phyloP scores from a whole-genome alignment of 352 stramenopile species.

The Pythium rhizo-oryzae region DNA sequence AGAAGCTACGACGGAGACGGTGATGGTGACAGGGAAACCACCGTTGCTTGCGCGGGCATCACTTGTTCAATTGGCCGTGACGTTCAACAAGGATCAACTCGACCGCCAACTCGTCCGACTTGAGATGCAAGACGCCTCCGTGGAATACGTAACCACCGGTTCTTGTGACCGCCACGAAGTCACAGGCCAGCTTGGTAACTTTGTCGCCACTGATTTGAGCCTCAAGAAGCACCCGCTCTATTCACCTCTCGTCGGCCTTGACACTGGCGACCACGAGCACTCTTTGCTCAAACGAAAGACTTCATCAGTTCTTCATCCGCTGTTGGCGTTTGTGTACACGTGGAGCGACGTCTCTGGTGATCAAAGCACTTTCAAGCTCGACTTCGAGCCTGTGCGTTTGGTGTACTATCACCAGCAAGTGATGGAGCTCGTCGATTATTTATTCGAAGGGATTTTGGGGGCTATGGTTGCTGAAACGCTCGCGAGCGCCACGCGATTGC shows the following conservation, averaged over 20 bases:
- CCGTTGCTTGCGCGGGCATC: constrained; percentile 54
- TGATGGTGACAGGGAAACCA: constrained; percentile 7
- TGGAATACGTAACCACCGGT: constrained; percentile 42
- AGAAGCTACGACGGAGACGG: neutral
- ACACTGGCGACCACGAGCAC: constrained; percentile 20
- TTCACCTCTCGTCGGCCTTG: constrained; percentile 63
- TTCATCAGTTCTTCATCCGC: constrained; percentile 4
- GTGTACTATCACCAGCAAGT: constrained; percentile 91
- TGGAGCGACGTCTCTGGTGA: constrained; percentile 25
- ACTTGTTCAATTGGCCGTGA: constrained; percentile 74
- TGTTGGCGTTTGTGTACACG: constrained; percentile 44
- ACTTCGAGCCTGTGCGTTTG: constrained; percentile 67
- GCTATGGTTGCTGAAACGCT: constrained; percentile 73
- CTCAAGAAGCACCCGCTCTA: constrained; percentile 71
- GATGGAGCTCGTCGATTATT: constrained; percentile 78
- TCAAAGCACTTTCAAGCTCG: constrained; percentile 48
- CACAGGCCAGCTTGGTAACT: constrained; percentile 67
- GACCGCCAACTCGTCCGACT: constrained; percentile 68
- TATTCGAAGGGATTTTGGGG: constrained; percentile 82
- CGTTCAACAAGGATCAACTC: constrained; percentile 83
- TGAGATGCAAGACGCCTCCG: constrained; percentile 52
- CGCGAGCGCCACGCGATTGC: constrained; percentile 72
- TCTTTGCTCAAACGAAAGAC: neutral
- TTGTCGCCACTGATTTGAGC: constrained; percentile 74
- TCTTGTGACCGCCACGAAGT: constrained; percentile 16